phyloP scores from a whole-genome alignment of 2,329 filamentous ascomycete genomes.

The Diplocarpon rosae region DNA sequence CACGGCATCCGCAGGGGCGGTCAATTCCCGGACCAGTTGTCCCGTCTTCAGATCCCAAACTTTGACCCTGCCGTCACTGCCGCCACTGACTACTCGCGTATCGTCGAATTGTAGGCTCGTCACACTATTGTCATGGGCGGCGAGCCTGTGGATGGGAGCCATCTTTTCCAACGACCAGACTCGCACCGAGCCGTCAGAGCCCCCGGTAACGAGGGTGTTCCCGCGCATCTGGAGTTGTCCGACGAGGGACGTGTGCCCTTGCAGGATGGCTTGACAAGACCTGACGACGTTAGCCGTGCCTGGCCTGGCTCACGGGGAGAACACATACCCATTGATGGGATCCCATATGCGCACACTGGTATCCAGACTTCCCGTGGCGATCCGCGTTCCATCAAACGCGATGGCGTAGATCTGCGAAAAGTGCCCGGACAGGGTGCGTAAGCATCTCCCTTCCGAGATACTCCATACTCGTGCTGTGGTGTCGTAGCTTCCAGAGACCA shows the following conservation, averaged over 20 bases:
- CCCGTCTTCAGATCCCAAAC: conserved; percentile 96
- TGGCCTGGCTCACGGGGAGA: neutral
- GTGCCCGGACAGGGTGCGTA: conserved; percentile 83
- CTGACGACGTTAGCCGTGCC: conserved; percentile 28
- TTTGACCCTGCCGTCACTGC: conserved; percentile 94
- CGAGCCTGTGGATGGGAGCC: conserved; percentile 84
- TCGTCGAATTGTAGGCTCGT: conserved; percentile 97
- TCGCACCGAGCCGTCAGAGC: conserved; percentile 88
- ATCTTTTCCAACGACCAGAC: conserved; percentile 92
- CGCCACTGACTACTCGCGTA: conserved; percentile 86
- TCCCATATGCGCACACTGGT: conserved; percentile 98
- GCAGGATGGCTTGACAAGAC: conserved; percentile 67
- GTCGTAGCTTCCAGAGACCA: conserved; percentile 97
- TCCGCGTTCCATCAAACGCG: conserved; percentile 86
- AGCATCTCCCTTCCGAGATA: conserved; percentile 86
- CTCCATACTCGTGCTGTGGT: conserved; percentile 96
- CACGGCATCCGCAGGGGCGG: conserved; percentile 83
- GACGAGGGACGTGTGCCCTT: conserved; percentile 93
- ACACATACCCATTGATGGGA: conserved; percentile 65
- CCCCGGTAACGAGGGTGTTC: conserved; percentile 89
- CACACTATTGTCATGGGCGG: conserved; percentile 96
- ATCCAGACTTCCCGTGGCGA: conserved; percentile 91
- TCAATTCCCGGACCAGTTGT: conserved; percentile 80
- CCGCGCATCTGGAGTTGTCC: conserved; percentile 94
- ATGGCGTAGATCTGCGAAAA: conserved; percentile 99